Percentiles rank a stretch among this genome's conserved stretches.
phyloP scores from a whole-genome alignment of 352 stramenopile genomes.

The Phytopythium kandeliae region DNA sequence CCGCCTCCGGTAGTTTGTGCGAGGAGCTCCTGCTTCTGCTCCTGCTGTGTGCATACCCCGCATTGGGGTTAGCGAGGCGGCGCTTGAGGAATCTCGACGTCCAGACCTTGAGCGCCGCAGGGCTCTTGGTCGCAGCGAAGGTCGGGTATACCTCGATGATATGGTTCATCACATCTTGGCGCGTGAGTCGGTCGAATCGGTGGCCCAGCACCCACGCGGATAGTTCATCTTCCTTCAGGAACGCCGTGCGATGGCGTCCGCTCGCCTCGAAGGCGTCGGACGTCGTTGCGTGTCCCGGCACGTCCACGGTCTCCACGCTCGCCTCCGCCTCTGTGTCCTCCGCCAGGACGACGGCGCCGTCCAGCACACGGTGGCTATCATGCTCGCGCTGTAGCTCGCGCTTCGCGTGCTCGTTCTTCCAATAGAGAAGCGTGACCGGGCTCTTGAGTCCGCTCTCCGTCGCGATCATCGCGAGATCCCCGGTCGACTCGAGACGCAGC shows the following conservation, averaged over 20 bases:
- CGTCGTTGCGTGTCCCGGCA: conserved; percentile 3
- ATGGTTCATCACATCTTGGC: conserved; percentile 59
- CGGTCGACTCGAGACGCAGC: conserved; percentile 14
- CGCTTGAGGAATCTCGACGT: conserved; percentile 61
- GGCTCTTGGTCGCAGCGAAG: conserved; percentile 49
- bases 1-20: background rate
- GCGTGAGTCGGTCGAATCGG: conserved; percentile 37
- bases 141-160: conserved; percentile 41
- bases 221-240: conserved; percentile 31
- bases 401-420: conserved; percentile 41
- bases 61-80: conserved; percentile 18
- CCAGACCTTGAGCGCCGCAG: conserved; percentile 59
- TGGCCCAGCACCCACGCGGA: conserved; percentile 47
- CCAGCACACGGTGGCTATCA: background rate
- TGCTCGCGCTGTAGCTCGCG: conserved; percentile 9
- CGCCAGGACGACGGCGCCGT: background rate
- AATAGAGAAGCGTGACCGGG: conserved; percentile 53
- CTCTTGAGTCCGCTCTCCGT: conserved; percentile 51
- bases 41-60: background rate
- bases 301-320: no score
- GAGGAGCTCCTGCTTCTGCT: background rate
- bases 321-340: no score
- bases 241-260: conserved; percentile 8
- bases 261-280: background rate
- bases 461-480: conserved; percentile 27